Evolutionary conservation across 306 rosid species (phyloP), one percentile per base, ranked within the genome.

Genomic region (Calophaca sinica): DNA sequence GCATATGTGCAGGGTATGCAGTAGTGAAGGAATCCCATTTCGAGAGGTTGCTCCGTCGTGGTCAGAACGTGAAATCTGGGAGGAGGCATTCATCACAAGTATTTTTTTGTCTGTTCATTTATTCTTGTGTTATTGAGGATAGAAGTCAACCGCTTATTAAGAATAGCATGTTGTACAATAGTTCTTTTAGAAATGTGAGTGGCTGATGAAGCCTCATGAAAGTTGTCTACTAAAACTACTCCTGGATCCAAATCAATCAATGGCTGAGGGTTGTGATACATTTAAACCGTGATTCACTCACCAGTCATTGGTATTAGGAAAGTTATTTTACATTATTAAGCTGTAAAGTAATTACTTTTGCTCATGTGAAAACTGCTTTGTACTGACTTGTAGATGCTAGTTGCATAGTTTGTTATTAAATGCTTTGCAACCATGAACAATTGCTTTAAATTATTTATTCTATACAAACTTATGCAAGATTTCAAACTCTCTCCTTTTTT

Each of bases 11-110:
- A 89, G 99, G 61, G 81, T 87, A 42, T 94, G 99, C 87, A 80
- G 79, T 48, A 76, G 78, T 79, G 87, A 84, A 50, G 93, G 92
- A 72, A 94, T 94, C 79, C 73, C 96, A 60, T 81, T 92, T 80
- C 90, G 79, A 38, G 97, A 90, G 85, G 93, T 89, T 75, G 87
- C 97, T 29, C 97, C 97, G 41, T 77, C 80, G 9, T 94, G 96
- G 97, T 92, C 96, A 68, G 77, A 79, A 65, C 88, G 41, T 76
- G 90, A 87, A 58, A 31, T 72, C 50, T 94, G 93, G 99, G 91
- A 85, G 80, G 96, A 92, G 81, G 96, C 96, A 39, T 94, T 92
- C 83, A 72, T 94, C 79, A 86, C 99, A 77, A 92, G 99, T 94
- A 94, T 65, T 11, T 65, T 26, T 54, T 20, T 32, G 61, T 48